Percentiles rank a stretch among this genome's conserved stretches.
Evolutionary conservation across 257 asterid genomes (phyloP).

Genomic region (Solanum megistacrolobum): DNA sequence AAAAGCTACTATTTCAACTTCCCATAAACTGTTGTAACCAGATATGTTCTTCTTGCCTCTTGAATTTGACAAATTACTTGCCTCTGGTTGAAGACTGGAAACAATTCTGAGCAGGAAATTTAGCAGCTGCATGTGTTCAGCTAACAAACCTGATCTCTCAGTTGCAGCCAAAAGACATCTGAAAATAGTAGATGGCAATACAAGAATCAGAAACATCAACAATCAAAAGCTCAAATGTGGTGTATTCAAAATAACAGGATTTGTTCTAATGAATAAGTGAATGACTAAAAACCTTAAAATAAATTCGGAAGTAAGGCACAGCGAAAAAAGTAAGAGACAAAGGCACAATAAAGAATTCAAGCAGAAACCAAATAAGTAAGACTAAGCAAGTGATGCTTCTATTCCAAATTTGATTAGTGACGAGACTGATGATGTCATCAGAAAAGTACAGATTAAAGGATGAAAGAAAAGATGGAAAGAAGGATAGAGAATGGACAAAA

Average conservation of each 20-base stretch:
- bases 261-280: not conserved
- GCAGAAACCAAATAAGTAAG: not conserved
- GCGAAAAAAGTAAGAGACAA: not conserved
- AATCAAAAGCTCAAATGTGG: not conserved
- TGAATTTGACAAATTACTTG: conserved; percentile 22
- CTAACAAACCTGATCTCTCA: conserved; percentile 37
- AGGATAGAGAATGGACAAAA: not conserved
- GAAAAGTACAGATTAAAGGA: not conserved
- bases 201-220: not conserved
- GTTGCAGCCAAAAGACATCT: conserved; percentile 52
- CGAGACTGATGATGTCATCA: not conserved
- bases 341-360: not conserved
- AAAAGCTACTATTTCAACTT: conserved; percentile 49
- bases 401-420: not conserved
- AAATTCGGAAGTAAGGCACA: not conserved
- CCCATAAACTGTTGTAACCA: conserved; percentile 27
- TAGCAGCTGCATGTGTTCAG: conserved; percentile 49
- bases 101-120: conserved; percentile 57
- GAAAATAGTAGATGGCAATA: conserved; percentile 9
- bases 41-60: conserved; percentile 22
- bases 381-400: not conserved
- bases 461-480: not conserved
- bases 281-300: not conserved
- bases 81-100: conserved; percentile 33
- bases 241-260: not conserved